Base-by-base conservation (phyloP, 257 asterid genomes). In the Echites panduratus region DNA sequence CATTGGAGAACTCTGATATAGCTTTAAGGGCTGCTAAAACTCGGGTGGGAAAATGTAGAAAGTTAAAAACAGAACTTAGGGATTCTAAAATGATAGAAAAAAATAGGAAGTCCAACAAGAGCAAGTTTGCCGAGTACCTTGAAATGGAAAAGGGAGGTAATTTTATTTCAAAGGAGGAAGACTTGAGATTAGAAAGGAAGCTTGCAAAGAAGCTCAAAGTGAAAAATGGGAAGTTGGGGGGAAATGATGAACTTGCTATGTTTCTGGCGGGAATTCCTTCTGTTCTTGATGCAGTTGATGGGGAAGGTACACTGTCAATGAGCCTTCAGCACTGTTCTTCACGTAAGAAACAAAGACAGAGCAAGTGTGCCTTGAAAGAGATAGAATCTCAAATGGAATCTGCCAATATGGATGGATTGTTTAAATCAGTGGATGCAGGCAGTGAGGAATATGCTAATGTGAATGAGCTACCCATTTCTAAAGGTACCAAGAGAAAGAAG, bases 181-280 rank as follows among this genome's bases (percentile, higher is more conserved):
- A 93, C 80, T 41, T 88, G 80, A 80, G 44, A 78, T 77, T 84
- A 45, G 96, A 94, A 86, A 87, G 74, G 79, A 87, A 83, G 82
- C 90, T 91, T n/a, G 96, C 91, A 0, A 86, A 89, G 91, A 93
- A 82, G 81, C 96, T 89, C 69, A 93, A 84, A 85, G 80, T 89
- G 80, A 91, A 89, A 77, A 82, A 80, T 66, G 96, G 92, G 78
- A 80, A 79, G 68, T 70, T 93, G 81, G 76, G 70, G 69, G 83
- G 88, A 56, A 81, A 78, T 72, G 96, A 91, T 84, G 97, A 83
- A 66, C 24, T 88, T 14, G 84, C 81, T 65, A 62, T 57, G 77
- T 80, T 93, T 75, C 82, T 93, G 24, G 85, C 83, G 57, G 96
- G 90, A 52, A 82, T 89, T 71, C 86, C 93, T 41, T 83, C 96